Evolutionary conservation across 306 rosid genomes (phyloP).

Genomic region (Glycyrrhiza uralensis): DNA sequence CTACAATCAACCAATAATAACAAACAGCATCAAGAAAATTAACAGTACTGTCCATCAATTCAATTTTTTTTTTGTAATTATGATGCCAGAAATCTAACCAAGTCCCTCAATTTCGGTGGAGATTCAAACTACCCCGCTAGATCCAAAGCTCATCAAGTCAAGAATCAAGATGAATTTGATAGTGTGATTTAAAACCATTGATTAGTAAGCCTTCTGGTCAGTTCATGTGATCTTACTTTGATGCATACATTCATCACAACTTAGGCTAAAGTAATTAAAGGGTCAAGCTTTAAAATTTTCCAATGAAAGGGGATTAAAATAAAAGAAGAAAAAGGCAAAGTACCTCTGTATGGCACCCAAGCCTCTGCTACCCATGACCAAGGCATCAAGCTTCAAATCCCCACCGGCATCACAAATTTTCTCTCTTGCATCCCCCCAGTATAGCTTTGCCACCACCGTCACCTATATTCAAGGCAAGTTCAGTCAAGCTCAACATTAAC

Average conservation of each 20-base stretch:
- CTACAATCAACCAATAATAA: conserved; percentile 23
- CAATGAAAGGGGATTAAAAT: not conserved
- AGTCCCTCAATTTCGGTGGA: not conserved
- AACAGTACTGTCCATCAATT: not conserved
- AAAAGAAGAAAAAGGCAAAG: not conserved
- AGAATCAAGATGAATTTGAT: not conserved
- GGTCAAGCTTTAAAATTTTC: not conserved
- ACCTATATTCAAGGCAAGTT: conserved; percentile 27
- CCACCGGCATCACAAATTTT: conserved; percentile 33
- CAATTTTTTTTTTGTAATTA: not conserved
- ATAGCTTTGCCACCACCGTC: conserved; percentile 43
- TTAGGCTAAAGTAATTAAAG: not conserved
- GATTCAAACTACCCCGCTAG: not conserved
- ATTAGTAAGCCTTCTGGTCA: not conserved
- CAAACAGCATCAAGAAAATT: conserved; percentile 10
- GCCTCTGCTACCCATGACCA: conserved; percentile 63
- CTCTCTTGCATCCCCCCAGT: conserved; percentile 62
- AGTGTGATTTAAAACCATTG: not conserved
- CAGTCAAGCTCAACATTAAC: not conserved
- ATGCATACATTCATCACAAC: not conserved
- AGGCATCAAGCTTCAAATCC: conserved; percentile 45
- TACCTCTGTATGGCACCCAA: conserved; percentile 52
- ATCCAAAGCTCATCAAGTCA: no score
- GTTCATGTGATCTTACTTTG: not conserved
- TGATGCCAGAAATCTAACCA: not conserved